Evolutionary conservation across 2,329 filamentous ascomycete genomes (phyloP), one percentile per base, ranked within the genome.

Genomic region (Nothopassalora personata): DNA sequence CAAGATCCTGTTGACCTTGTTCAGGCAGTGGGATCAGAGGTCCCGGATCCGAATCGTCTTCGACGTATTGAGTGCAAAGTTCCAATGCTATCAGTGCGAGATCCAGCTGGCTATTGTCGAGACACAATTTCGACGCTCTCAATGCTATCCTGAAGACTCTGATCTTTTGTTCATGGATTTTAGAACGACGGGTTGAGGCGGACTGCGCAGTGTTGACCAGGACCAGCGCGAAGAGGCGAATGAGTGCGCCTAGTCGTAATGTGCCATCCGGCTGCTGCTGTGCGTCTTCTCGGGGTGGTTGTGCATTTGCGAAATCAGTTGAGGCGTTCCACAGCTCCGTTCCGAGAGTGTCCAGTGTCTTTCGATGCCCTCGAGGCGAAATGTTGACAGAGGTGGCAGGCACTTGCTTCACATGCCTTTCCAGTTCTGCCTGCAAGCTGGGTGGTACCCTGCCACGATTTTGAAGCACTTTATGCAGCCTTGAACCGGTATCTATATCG

Each of bases 261-360:
- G 30, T 15, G 30, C 53, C 30, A 18, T 39, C 34, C 9, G 43
- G 31, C 18, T 51, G 54, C 2, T 33, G 23, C 7, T 45, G n/a
- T 4, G 50, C 28, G 19, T 59, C 56, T 31, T 47, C 11, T 50
- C 62, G 54, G 19, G 39, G 53, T 13, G 19, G 27, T 5, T 66
- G 60, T n/a, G 57, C 52, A 2, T 64, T 57, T 19, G 57, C 34
- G 6, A 68, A 45, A 36, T 84, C 68, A 28, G 81, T 79, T 1
- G 85, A 84, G 45, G 84, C 85, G 63, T 91, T 91, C 88, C 87
- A 91, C 7, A 91, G 73, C 27, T 77, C 75, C 0, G 81, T 80
- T 57, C 83, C 88, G 6, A 77, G 65, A 5, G 65, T 71, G 60
- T 89, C 86, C 3, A 90, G 73, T 5, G 81, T 77, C 27, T 74